Evolutionary conservation across 495 filamentous ascomycete species (phyloP), one percentile per base, ranked within the genome.

Genomic region (Daldinia childiae): DNA sequence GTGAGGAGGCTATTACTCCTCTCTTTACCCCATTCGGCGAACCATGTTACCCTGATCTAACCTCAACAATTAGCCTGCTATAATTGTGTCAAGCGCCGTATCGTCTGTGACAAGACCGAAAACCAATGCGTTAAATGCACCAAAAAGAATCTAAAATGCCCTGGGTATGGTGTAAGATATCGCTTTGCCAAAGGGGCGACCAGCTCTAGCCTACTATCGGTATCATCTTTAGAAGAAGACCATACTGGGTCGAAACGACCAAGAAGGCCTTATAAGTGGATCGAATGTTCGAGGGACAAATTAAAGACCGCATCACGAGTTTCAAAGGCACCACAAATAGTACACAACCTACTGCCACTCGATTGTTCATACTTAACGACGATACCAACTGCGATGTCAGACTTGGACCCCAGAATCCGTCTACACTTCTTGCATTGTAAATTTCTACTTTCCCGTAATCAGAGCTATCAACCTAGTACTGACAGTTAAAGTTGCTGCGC

Each of bases 21-120:
- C 7, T 24, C 43, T 48, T 24, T 48, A 21, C 43, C 19, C 8
- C 5, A 12, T 48, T 9, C 17, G 2, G 24, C 32, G 17, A 52
- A 62, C 5, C 4, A 48, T 24, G 43, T 11, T 8, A 48, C 43
- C 7, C 50, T 54, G 14, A 15, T 27, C 50, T 54, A 30, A 30
- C 50, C 12, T 12, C 50, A 2, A 30, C 26, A 9, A 54, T 50
- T 32, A 66, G 63, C 54, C 19, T 66, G 63, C 43, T 50, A 66
- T 39, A 66, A 66, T 24, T 67, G 64, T 41, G 36, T 67, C 27
- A 67, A 52, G 45, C 38, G 64, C 27, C 64, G 57, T 34, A 67
- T 67, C 11, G 57, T 60, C 56, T 67, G 64, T 30, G 64, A 67
- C n/a, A 60, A 67, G 57, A 60, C 64, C 14, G 64, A 58, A 6